Evolutionary conservation across 2,329 filamentous ascomycete genomes (phyloP).

Genomic region (Aspergillus brunneoviolaceus): DNA sequence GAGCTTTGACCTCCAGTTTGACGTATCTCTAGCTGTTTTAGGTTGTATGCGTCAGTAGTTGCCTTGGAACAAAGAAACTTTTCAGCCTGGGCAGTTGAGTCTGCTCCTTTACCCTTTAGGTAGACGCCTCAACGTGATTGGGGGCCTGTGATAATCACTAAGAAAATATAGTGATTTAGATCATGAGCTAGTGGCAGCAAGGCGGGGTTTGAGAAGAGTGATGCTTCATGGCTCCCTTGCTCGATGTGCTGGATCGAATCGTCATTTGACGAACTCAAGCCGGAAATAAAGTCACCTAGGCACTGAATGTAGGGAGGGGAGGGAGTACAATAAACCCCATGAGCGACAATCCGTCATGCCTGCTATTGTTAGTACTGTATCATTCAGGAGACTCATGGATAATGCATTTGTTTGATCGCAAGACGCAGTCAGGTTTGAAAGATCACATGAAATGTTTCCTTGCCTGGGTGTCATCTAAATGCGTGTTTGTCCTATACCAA

Average conservation of each 20-base stretch:
- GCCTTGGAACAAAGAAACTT: constrained; percentile 12
- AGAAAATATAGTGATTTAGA: neutral
- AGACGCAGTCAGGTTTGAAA: neutral
- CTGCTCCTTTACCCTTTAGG: constrained; percentile 1
- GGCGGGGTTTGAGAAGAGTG: neutral
- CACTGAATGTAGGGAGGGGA: neutral
- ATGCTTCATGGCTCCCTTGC: constrained; percentile 7
- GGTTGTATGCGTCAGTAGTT: constrained; percentile 10
- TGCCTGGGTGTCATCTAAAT: neutral
- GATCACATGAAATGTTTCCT: constrained; percentile 1
- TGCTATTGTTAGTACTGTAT: neutral
- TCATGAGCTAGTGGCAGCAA: constrained; percentile 4
- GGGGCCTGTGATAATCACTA: neutral
- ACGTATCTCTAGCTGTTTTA: constrained; percentile 10
- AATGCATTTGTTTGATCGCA: neutral
- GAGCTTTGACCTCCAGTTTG: constrained; percentile 16
- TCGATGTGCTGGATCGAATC: constrained; percentile 11
- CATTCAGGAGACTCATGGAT: neutral
- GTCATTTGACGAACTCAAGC: constrained; percentile 5
- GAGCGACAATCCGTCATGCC: neutral
- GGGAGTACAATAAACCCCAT: neutral
- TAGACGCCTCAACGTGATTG: neutral
- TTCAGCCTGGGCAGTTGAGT: neutral
- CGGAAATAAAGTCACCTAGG: constrained; percentile 1
- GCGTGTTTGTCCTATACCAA: neutral